Conservation (phyloP, 2,329 filamentous ascomycete species). For the Colletotrichum chlorophyti region DNA sequence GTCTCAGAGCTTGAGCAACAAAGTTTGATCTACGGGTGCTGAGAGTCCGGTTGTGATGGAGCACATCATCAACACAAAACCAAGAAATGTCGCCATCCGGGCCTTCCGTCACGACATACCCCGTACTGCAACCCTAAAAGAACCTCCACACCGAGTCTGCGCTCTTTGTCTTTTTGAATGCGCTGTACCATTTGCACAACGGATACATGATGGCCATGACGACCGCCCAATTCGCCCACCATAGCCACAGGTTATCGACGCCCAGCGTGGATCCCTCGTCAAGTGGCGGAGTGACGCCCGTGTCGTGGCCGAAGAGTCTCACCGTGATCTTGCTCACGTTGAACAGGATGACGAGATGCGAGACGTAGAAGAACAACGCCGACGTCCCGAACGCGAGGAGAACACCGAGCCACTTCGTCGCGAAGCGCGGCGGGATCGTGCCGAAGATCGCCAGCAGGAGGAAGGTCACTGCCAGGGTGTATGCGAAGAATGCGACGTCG, state of each 20-base stretch:
- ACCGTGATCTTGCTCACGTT: conserved; percentile 34
- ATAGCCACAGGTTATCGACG: conserved; percentile 45
- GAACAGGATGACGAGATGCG: conserved; percentile 45
- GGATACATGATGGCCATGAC: conserved; percentile 48
- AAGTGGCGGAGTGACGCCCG: conserved; percentile 34
- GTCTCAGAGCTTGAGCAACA: too few species aligned
- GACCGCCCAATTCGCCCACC: conserved; percentile 44
- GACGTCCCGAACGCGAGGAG: conserved; percentile 52
- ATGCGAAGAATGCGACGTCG: conserved; percentile 52
- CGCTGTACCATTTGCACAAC: conserved; percentile 47
- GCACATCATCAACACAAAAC: too few species aligned
- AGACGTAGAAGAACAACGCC: conserved; percentile 53
- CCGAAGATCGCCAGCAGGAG: conserved; percentile 46
- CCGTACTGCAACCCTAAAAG: conserved; percentile 39
- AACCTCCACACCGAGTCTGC: conserved; percentile 54
- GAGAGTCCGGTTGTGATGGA: too few species aligned
- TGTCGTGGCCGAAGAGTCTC: conserved; percentile 42
- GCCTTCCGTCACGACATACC: conserved; percentile 5
- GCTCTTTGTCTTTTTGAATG: conserved; percentile 48
- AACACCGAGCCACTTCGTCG: conserved; percentile 38
- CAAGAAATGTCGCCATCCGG: conserved; percentile 5
- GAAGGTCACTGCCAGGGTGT: conserved; percentile 46
- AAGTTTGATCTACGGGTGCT: too few species aligned
- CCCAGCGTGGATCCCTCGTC: conserved; percentile 36
- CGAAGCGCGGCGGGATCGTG: conserved; percentile 38